Base-by-base conservation (phyloP, 1,139 yeast species). In the Scheffersomyces quercinus region DNA sequence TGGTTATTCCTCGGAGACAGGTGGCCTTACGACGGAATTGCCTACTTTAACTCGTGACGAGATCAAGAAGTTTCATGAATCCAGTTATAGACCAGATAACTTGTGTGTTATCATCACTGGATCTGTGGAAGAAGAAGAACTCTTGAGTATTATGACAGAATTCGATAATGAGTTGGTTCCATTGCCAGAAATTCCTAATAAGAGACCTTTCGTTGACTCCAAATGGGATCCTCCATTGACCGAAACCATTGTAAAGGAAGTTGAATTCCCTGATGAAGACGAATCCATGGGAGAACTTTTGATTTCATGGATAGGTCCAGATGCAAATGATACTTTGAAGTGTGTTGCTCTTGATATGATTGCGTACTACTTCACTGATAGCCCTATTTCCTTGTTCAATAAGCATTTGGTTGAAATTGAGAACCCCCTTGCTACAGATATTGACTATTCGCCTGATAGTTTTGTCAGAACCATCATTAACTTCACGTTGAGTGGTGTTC, bases 1-100 rank as follows among this genome's bases (percentile, higher is more conserved):
- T 26, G 97, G 96, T 2, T 95, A 90, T 58, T 80, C 93, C 7
- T 84, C 95, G 5, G 97, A 95, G 63, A 91, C 99, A 6, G 99
- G 99, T 38, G 99, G 99, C 0, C 67, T 89, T 36, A 82, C 89
- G 68, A 74, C 77, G 13, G 90, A 88, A 48, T 75, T 95, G 51
- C 80, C 98, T 47, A 75, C 73, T 5, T 73, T 95, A 54, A 78
- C 87, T 1, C 85, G 83, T 54, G 86, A 83, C 0, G 83, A 85
- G 41, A 93, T 95, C 50, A 75, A 84, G 52, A 66, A 81, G 13
- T 95, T 89, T 59, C 98, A 95, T 63, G 68, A 74, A 30, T 63
- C 68, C 13, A 69, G 81, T 60, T 95, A 95, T 65, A 76, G 93
- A 40, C 89, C 97, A 1, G 90, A 87, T 49, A 95, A 95, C 56